A percentile compares a stretch with the other conserved stretches of the same genome.
phyloP scores from a whole-genome alignment of 768 basidiomycete species.

The Hypsizygus marmoreus region DNA sequence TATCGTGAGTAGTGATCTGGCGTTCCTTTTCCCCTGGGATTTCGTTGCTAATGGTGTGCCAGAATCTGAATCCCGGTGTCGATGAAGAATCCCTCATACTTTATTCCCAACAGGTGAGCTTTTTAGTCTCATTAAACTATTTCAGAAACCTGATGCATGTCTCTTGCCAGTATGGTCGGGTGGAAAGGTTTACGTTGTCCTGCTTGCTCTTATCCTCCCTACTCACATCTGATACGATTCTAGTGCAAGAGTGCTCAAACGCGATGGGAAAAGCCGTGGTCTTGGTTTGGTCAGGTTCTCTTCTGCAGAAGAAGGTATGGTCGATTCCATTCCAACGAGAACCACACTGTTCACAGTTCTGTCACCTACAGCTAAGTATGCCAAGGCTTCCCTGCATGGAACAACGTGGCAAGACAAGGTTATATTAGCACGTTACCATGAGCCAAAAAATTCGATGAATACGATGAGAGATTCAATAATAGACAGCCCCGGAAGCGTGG shows the following conservation, averaged over 20 bases:
- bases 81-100: background rate
- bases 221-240: no score
- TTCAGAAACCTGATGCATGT: background rate
- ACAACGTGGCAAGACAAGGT: background rate
- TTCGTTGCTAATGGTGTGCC: background rate
- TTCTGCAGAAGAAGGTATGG: conserved; percentile 12
- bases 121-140: background rate
- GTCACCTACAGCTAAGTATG: conserved; percentile 6
- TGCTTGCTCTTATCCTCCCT: no score
- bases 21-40: background rate
- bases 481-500: no score
- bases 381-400: background rate
- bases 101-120: background rate
- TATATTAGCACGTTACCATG: conserved; percentile 2
- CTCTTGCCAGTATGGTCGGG: conserved; percentile 2
- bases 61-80: conserved; percentile 6
- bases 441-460: background rate
- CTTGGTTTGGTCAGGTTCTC: no score
- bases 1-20: background rate
- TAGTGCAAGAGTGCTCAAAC: no score
- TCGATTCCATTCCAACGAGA: background rate
- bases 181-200: conserved; percentile 6
- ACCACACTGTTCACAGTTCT: background rate
- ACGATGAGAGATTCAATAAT: background rate
- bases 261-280: no score